Evolutionary conservation across 176 grass and related monocot genomes (phyloP).

Genomic region (Ampelocalamus luodianensis): DNA sequence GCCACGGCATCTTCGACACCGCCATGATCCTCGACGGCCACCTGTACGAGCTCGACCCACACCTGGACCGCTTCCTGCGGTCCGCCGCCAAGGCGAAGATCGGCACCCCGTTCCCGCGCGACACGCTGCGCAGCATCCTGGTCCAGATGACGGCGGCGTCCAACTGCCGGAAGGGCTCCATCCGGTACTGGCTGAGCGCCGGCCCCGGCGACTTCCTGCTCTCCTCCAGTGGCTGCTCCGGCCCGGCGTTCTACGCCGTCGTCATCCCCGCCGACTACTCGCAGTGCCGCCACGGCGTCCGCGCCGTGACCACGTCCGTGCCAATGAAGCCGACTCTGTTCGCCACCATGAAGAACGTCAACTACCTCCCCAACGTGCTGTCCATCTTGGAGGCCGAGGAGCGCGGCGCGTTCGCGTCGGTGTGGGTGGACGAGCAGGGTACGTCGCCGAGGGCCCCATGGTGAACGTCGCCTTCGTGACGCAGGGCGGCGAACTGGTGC

Average conservation of each 20-base stretch:
- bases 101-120: constrained; percentile 55
- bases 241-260: constrained; percentile 78
- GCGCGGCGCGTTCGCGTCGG: constrained; percentile 63
- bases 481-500: constrained; percentile 50
- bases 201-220: constrained; percentile 87
- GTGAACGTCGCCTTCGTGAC: constrained; percentile 89
- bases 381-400: constrained; percentile 89
- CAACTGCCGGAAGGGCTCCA: constrained; percentile 71
- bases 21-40: constrained; percentile 82
- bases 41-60: constrained; percentile 78
- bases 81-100: constrained; percentile 70
- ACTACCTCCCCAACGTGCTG: constrained; percentile 93
- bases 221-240: constrained; percentile 51
- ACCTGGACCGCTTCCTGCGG: constrained; percentile 86
- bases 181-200: constrained; percentile 76
- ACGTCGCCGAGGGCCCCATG: constrained; percentile 78
- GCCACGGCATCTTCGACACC: constrained; percentile 95
- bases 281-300: constrained; percentile 69
- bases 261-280: constrained; percentile 66
- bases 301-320: constrained; percentile 66
- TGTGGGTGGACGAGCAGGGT: constrained; percentile 71
- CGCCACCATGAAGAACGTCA: constrained; percentile 86
- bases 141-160: constrained; percentile 83
- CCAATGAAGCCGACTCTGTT: constrained; percentile 92
- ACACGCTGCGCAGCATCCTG: constrained; percentile 56